Evolutionary conservation across 495 filamentous ascomycete species (phyloP).

Genomic region (Hypoxylon cercidicola): DNA sequence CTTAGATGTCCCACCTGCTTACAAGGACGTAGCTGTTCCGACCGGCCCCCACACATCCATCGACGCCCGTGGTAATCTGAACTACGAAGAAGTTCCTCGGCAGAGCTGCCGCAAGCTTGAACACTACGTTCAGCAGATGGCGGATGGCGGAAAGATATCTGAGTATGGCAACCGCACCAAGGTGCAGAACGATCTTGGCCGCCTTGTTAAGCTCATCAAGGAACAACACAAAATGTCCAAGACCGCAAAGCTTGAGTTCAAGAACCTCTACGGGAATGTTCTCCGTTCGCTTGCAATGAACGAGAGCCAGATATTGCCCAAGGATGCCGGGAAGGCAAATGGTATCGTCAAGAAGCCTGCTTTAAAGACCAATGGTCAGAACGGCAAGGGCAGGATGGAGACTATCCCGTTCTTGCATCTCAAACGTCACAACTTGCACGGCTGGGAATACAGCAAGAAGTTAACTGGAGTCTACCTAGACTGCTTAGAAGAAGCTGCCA

Average conservation of each 20-base stretch:
- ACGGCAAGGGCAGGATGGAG: conserved; percentile 88
- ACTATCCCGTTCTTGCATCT: conserved; percentile 98
- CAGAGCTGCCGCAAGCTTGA: conserved; percentile 94
- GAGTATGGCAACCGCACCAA: conserved; percentile 98
- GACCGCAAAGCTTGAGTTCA: conserved; percentile 93
- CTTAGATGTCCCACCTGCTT: conserved; percentile 80
- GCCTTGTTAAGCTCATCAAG: conserved; percentile 96
- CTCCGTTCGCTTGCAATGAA: conserved; percentile 95
- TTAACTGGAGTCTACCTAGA: conserved; percentile 92
- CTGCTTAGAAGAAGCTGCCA: conserved; percentile 87
- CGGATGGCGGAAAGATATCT: conserved; percentile 95
- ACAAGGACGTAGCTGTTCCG: conserved; percentile 93
- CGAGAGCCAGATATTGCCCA: conserved; percentile 93
- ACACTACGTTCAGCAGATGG: conserved; percentile 99
- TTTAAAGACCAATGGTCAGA: conserved; percentile 67
- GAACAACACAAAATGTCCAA: conserved; percentile 97
- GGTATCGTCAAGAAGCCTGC: conserved; percentile 72
- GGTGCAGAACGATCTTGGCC: conserved; percentile 92
- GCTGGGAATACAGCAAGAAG: conserved; percentile 99
- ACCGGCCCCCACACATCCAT: conserved; percentile 92
- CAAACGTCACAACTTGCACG: conserved; percentile 91
- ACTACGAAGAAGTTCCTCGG: conserved; percentile 88
- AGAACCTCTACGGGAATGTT: conserved; percentile 90
- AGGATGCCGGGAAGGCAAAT: conserved; percentile 71
- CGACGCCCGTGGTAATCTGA: conserved; percentile 87